phyloP scores from a whole-genome alignment of 2,329 filamentous ascomycete genomes.

The Triangularia setosa region DNA sequence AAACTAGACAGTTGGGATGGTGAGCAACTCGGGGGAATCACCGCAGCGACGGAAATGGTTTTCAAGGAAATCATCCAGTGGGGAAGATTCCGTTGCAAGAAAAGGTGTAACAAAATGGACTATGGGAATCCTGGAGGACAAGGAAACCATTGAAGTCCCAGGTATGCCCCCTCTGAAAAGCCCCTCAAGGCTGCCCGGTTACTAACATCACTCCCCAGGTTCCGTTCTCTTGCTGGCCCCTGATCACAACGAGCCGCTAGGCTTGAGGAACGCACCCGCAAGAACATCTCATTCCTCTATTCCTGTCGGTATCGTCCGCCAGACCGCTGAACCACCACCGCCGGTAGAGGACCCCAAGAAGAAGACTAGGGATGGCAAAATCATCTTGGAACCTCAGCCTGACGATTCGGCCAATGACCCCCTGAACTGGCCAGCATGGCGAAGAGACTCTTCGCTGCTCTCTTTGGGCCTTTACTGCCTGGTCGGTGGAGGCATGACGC shows the following conservation, averaged over 20 bases:
- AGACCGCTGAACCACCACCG: constrained; percentile 25
- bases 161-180: constrained; percentile 46
- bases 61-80: constrained; percentile 3
- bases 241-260: constrained; percentile 56
- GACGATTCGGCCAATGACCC: constrained; percentile 89
- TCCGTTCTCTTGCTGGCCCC: constrained; percentile 55
- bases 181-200: background rate
- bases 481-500: constrained; percentile 88
- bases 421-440: constrained; percentile 83
- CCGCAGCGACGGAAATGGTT: constrained; percentile 14
- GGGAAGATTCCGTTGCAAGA: constrained; percentile 6
- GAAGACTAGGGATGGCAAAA: constrained; percentile 72
- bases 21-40: background rate
- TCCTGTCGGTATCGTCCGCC: constrained; percentile 42
- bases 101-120: constrained; percentile 43
- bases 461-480: constrained; percentile 90
- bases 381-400: constrained; percentile 87
- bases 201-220: constrained; percentile 37
- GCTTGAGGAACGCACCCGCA: constrained; percentile 53
- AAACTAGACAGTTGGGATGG: background rate
- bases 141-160: constrained; percentile 78
- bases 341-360: constrained; percentile 53
- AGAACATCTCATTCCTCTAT: constrained; percentile 57
- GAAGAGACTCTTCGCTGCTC: constrained; percentile 73
- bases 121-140: constrained; percentile 81